Conservation (phyloP, 2,329 filamentous ascomycete species). For the Exophiala viscosa region DNA sequence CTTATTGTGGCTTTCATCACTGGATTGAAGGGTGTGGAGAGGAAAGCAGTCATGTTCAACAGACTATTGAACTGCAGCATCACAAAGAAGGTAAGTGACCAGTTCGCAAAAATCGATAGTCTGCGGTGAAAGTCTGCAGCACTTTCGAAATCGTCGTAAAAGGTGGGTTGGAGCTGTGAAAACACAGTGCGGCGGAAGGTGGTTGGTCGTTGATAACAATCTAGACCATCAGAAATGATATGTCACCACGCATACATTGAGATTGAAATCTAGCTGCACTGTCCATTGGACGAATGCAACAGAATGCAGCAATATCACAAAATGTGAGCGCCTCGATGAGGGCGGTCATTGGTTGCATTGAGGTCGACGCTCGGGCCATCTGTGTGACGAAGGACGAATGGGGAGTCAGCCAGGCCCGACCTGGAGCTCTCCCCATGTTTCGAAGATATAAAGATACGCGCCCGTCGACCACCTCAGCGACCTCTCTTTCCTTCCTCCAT, state of each 20-base stretch:
- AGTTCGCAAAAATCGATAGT: too few species aligned
- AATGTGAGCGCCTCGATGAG: constrained; percentile 16
- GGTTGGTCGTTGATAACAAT: background rate
- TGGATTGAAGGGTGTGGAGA: too few species aligned
- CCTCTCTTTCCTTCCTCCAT: constrained; percentile 17
- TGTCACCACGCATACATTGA: constrained; percentile 6
- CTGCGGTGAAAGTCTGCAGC: too few species aligned
- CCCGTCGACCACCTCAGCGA: constrained; percentile 17
- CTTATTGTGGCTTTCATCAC: too few species aligned
- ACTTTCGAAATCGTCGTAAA: too few species aligned
- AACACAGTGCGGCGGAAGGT: too few species aligned
- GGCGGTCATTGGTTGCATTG: constrained; percentile 10
- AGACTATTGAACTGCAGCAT: too few species aligned
- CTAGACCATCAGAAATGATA: background rate
- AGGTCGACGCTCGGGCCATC: background rate
- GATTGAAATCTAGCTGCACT: constrained; percentile 2
- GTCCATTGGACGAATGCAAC: constrained; percentile 6
- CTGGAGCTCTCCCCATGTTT: constrained; percentile 2
- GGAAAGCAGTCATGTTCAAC: too few species aligned
- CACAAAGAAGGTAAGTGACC: too few species aligned
- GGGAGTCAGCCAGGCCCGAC: background rate
- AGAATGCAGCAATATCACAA: constrained; percentile 13
- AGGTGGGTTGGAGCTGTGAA: too few species aligned
- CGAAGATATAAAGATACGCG: constrained; percentile 18
- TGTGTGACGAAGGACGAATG: constrained; percentile 11